phyloP scores from a whole-genome alignment of 257 asterid species.

The Eustoma russellianum region DNA sequence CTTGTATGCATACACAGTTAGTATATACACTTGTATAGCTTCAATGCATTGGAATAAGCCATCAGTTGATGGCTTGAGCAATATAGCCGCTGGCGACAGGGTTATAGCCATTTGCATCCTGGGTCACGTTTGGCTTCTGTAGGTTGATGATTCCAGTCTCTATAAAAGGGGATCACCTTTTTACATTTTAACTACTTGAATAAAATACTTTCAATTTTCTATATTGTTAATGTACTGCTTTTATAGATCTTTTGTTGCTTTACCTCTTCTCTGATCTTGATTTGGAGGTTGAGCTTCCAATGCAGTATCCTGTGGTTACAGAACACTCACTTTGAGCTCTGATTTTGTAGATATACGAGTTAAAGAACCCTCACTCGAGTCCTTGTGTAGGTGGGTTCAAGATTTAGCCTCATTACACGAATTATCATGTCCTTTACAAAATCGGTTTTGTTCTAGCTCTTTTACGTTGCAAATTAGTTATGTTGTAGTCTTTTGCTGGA shows the following conservation, averaged over 20 bases:
- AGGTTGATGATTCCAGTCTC: too few relatives aligned
- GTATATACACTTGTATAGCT: too few relatives aligned
- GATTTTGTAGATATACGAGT: constrained; percentile 64
- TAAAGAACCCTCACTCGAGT: constrained; percentile 81
- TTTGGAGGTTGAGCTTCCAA: too few relatives aligned
- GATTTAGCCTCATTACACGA: not conserved
- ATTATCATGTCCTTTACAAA: not conserved
- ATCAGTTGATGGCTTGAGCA: too few relatives aligned
- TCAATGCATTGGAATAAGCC: too few relatives aligned
- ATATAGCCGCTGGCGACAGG: too few relatives aligned
- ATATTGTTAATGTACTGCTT: not conserved
- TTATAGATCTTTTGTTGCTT: not conserved
- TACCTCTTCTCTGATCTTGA: constrained; percentile 1
- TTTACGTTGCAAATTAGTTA: not conserved
- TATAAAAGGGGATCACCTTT: too few relatives aligned
- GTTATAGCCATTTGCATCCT: too few relatives aligned
- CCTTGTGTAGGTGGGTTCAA: constrained; percentile 70
- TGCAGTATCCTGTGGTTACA: constrained; percentile 1
- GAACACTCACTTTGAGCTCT: not conserved
- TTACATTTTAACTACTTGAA: too few relatives aligned
- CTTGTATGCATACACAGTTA: too few relatives aligned
- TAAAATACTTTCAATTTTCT: too few relatives aligned
- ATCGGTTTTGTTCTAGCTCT: not conserved
- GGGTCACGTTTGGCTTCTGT: too few relatives aligned
- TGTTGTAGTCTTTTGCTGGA: not conserved